Conservation (phyloP, 2,329 filamentous ascomycete species). For the Colletotrichum orchidophilum region DNA sequence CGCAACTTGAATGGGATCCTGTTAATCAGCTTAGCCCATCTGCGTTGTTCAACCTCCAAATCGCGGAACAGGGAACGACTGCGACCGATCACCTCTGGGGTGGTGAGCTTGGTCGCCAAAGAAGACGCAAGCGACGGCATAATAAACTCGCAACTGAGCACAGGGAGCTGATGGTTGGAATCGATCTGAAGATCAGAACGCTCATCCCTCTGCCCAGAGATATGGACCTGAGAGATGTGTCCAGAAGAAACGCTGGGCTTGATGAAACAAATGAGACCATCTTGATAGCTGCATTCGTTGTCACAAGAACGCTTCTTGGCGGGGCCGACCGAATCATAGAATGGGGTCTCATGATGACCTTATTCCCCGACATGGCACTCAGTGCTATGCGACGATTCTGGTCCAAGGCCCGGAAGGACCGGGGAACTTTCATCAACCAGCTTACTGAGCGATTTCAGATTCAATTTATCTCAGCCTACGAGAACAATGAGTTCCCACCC, state of each 20-base stretch:
- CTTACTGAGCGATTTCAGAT: conserved; percentile 72
- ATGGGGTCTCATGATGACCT: conserved; percentile 65
- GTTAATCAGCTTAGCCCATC: conserved; percentile 46
- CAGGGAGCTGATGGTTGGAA: conserved; percentile 26
- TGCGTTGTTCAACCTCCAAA: conserved; percentile 9
- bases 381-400: conserved; percentile 65
- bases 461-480: conserved; percentile 73
- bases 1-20: conserved; percentile 46
- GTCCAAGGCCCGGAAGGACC: conserved; percentile 60
- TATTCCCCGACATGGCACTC: conserved; percentile 64
- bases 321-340: conserved; percentile 68
- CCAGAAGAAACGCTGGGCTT: conserved; percentile 13
- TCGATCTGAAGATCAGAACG: conserved; percentile 27
- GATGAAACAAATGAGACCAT: conserved; percentile 33
- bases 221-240: conserved; percentile 18
- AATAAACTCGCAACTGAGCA: conserved; percentile 11
- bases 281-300: conserved; percentile 66
- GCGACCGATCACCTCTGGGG: conserved; percentile 29
- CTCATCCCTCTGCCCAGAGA: conserved; percentile 29
- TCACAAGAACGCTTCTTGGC: conserved; percentile 66
- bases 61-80: conserved; percentile 36
- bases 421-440: conserved; percentile 62
- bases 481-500: conserved; percentile 65
- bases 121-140: conserved; percentile 21
- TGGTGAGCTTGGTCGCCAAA: conserved; percentile 27